A percentile compares a stretch with the other conserved stretches of the same genome.
Conservation (phyloP, 345 rosid genomes). For the Iberis pinnata region DNA sequence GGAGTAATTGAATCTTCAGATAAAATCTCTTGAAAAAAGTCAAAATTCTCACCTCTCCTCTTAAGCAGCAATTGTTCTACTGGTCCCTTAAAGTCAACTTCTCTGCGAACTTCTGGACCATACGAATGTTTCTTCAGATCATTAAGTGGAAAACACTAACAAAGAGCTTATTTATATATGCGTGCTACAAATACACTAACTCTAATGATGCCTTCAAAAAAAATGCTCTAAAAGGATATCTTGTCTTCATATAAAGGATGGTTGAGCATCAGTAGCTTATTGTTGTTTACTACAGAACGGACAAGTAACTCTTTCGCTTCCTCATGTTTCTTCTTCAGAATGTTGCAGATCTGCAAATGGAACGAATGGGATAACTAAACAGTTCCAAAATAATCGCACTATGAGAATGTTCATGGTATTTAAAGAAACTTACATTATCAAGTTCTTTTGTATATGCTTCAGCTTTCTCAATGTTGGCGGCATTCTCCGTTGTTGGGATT, state of each 20-base stretch:
- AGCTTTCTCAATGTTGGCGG: constrained; percentile 56
- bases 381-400: not conserved
- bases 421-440: constrained; percentile 47
- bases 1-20: not conserved
- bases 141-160: constrained; percentile 42
- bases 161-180: not conserved
- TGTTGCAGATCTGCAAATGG: constrained; percentile 58
- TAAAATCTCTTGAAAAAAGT: not conserved
- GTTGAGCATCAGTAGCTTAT: constrained; percentile 69
- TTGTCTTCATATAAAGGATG: constrained; percentile 65
- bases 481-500: constrained; percentile 37
- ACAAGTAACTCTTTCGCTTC: constrained; percentile 81
- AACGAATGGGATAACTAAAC: not conserved
- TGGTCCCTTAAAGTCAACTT: constrained; percentile 33
- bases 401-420: constrained; percentile 2
- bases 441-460: constrained; percentile 77
- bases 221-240: constrained; percentile 60
- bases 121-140: constrained; percentile 46
- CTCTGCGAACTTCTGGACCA: constrained; percentile 54
- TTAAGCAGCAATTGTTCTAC: constrained; percentile 3
- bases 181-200: not conserved
- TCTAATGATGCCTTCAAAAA: not conserved
- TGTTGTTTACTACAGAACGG: constrained; percentile 75
- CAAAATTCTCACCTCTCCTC: constrained; percentile 17
- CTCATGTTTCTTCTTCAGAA: constrained; percentile 74